A percentile compares a stretch with the other conserved stretches of the same genome.
Conservation (phyloP, 1,284 basidiomycete genomes). For the Wolfiporia cocos region DNA sequence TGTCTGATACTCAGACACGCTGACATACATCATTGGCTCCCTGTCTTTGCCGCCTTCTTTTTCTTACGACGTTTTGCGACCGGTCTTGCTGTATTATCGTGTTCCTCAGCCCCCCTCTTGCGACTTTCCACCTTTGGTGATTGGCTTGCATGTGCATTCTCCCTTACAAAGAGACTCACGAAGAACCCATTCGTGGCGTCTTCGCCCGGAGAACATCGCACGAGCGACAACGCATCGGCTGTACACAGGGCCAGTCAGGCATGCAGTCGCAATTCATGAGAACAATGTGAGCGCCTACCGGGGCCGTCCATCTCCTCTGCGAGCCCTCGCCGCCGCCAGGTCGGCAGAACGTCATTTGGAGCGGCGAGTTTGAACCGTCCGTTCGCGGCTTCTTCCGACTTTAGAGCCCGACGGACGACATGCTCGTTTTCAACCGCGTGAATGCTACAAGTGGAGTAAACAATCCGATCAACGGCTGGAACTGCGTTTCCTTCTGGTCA, state of each 20-base stretch:
- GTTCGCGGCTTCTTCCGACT: constrained; percentile 56
- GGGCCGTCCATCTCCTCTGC: constrained; percentile 49
- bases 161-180: constrained; percentile 74
- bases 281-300: constrained; percentile 36
- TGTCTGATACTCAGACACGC: too few relatives aligned
- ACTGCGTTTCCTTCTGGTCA: constrained; percentile 33
- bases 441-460: constrained; percentile 96
- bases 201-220: constrained; percentile 82
- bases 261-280: too few relatives aligned
- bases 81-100: constrained; percentile 1
- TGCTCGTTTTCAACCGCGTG: constrained; percentile 90
- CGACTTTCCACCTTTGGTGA: not conserved
- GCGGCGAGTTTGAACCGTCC: constrained; percentile 66
- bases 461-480: constrained; percentile 60
- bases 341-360: constrained; percentile 59
- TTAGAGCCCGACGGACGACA: constrained; percentile 70
- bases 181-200: constrained; percentile 95
- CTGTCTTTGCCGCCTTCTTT: constrained; percentile 20
- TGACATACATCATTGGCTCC: too few relatives aligned
- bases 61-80: constrained; percentile 15
- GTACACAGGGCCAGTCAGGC: too few relatives aligned
- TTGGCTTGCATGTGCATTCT: constrained; percentile 10
- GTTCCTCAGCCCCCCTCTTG: constrained; percentile 1
- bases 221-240: constrained; percentile 62
- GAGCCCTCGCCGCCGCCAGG: constrained; percentile 76